phyloP scores from a whole-genome alignment of 768 basidiomycete species.

The Sarcodon sp. region DNA sequence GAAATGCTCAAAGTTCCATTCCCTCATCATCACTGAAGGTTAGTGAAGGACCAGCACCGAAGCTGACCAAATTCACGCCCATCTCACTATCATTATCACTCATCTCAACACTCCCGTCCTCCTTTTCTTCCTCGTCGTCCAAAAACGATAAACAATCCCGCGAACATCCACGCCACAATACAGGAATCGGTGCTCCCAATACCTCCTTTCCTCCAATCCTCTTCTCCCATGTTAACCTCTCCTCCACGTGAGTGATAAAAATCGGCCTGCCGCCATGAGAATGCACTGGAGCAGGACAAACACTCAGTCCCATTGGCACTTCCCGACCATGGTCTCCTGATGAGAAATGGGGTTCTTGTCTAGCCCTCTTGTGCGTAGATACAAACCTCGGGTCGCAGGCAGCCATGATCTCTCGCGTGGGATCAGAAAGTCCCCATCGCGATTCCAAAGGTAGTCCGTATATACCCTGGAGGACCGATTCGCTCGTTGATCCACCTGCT shows the following conservation, averaged over 20 bases:
- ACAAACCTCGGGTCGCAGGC: conserved; percentile 12
- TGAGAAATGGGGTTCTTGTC: conserved; percentile 3
- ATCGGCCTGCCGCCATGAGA: conserved; percentile 15
- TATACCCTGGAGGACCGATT: background rate
- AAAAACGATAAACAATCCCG: conserved; percentile 52
- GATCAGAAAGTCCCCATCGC: background rate
- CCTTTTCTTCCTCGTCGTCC: conserved; percentile 10
- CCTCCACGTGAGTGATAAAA: conserved; percentile 46
- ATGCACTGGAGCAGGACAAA: conserved; percentile 31
- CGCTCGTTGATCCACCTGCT: background rate
- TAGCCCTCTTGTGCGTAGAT: conserved; percentile 14
- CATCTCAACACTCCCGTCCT: conserved; percentile 2
- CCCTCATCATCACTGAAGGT: background rate
- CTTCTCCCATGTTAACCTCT: conserved; percentile 54
- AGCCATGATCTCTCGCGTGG: conserved; percentile 8
- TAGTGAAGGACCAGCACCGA: background rate
- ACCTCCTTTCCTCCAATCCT: conserved; percentile 37
- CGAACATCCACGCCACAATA: conserved; percentile 62
- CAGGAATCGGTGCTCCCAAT: conserved; percentile 35
- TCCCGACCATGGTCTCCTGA: conserved; percentile 6
- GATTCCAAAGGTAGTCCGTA: background rate
- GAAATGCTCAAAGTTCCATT: background rate
- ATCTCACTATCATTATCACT: background rate
- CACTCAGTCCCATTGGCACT: conserved; percentile 24
- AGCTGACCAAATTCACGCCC: background rate